phyloP scores from a whole-genome alignment of 2,329 filamentous ascomycete species.

The Sclerotinia borealis region DNA sequence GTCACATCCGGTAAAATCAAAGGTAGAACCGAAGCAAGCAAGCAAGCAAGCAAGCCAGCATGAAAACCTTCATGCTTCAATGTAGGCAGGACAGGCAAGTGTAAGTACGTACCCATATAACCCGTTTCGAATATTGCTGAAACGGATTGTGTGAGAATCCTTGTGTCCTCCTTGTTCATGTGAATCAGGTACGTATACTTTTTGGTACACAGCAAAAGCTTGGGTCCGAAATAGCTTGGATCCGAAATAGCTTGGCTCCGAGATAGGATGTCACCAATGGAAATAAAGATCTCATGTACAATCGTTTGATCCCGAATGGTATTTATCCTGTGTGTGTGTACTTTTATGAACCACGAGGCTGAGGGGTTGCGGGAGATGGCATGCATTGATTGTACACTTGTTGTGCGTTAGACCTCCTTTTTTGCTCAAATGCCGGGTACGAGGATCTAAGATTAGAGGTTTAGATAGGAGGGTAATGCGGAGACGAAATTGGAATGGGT shows the following conservation, averaged over 20 bases:
- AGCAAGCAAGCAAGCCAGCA: constrained; percentile 6
- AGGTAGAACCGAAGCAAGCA: background rate
- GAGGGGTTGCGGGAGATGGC: constrained; percentile 9
- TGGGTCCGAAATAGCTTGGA: background rate
- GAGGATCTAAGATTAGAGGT: constrained; percentile 9
- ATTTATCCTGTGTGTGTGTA: background rate
- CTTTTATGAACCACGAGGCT: constrained; percentile 5
- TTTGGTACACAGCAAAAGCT: background rate
- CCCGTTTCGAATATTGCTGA: constrained; percentile 11
- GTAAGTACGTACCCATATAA: constrained; percentile 12
- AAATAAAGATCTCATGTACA: background rate
- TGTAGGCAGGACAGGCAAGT: background rate
- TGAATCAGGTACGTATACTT: background rate
- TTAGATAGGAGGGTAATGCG: constrained; percentile 1
- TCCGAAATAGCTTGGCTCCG: too few relatives aligned
- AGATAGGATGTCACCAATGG: background rate
- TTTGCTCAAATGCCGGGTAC: constrained; percentile 5
- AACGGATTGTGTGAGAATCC: background rate
- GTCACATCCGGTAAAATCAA: constrained; percentile 5
- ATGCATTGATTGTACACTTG: constrained; percentile 9
- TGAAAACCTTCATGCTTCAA: background rate
- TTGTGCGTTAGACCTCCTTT: constrained; percentile 1
- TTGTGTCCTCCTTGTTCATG: background rate
- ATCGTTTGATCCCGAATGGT: background rate
- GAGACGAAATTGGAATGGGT: constrained; percentile 4